phyloP scores from a whole-genome alignment of 2,329 filamentous ascomycete genomes.

The Fusarium azukiicola region DNA sequence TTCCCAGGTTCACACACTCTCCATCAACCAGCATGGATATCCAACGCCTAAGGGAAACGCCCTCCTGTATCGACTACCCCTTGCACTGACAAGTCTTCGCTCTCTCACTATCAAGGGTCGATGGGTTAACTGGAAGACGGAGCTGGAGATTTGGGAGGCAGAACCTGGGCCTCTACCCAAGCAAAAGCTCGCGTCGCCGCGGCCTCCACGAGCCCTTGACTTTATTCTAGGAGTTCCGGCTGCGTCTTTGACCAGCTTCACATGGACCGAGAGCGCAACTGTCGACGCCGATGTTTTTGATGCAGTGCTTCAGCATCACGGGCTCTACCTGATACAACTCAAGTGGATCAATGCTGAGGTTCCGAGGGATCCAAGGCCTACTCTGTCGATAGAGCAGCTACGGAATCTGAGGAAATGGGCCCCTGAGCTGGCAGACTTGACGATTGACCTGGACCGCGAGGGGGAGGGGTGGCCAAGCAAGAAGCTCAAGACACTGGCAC shows the following conservation, averaged over 20 bases:
- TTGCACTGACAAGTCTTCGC: slow-evolving; percentile 1
- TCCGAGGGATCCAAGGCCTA: neutral
- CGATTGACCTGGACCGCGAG: slow-evolving; percentile 20
- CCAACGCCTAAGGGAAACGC: neutral
- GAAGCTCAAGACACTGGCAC: slow-evolving; percentile 13
- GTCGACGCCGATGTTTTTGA: slow-evolving; percentile 1
- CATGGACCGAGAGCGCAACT: slow-evolving; percentile 24
- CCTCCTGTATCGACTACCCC: slow-evolving; percentile 1
- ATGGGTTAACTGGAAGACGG: slow-evolving; percentile 25
- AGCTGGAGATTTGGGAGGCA: neutral
- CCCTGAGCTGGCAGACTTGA: slow-evolving; percentile 6
- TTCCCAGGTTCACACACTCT: slow-evolving; percentile 31
- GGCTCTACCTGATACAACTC: slow-evolving; percentile 11
- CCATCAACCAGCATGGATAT: neutral
- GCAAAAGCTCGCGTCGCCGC: neutral
- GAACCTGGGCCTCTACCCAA: neutral
- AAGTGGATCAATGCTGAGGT: slow-evolving; percentile 35
- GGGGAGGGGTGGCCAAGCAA: slow-evolving; percentile 2
- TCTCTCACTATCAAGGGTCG: slow-evolving; percentile 1
- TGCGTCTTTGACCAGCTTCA: slow-evolving; percentile 1
- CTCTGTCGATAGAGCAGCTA: slow-evolving; percentile 14
- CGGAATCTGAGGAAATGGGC: slow-evolving; percentile 10
- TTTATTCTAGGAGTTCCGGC: slow-evolving; percentile 19
- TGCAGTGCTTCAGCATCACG: slow-evolving; percentile 27
- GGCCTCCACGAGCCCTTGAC: neutral